Base-by-base conservation (phyloP, 345 rosid genomes). In the Sonneratia caseolaris region DNA sequence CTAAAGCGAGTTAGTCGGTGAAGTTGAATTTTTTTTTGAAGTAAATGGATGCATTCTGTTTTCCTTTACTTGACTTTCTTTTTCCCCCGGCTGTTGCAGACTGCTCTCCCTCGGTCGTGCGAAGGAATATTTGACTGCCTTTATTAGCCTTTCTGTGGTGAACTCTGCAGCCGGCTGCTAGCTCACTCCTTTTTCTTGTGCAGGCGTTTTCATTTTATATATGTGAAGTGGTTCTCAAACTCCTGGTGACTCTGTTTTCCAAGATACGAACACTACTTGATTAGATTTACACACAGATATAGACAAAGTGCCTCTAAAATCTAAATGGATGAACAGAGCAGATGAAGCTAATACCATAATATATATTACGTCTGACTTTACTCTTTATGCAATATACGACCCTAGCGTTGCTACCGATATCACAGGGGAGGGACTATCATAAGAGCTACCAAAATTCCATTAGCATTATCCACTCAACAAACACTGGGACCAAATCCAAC, bases 401-500 rank as follows among this genome's bases (percentile, higher is more conserved):
- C 22, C 51, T 68, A 42, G 0, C 15, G 48, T 10, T 38, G n/a
- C 48, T 67, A 10, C 38, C 35, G 21, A 67, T 70, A 27, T 27
- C 32, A 53, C 13, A 64, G 35, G 3, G 8, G 42, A 21, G 37
- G 27, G 24, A 72, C 12, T 24, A 48, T 22, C 61, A 66, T 40
- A 21, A 0, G 32, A 22, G 12, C 64, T 22, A 72, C 11, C n/a
- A 65, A 65, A 65, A 64, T 64, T 27, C 24, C 36, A 64, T 32
- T 12, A 36, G 35, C 10, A 35, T 64, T 10, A 12, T 65, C 18
- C 56, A 40, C 40, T 70, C 78, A 72, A 78, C 99, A 95, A 76
- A 88, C 84, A 57, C 84, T 86, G 69, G 99, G 99, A 43, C 99
- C 99, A 78, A 95, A 92, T 38, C 99, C 99, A 36, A 90, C 96